Evolutionary conservation across 306 rosid species (phyloP).

Genomic region (Fagus crenata): DNA sequence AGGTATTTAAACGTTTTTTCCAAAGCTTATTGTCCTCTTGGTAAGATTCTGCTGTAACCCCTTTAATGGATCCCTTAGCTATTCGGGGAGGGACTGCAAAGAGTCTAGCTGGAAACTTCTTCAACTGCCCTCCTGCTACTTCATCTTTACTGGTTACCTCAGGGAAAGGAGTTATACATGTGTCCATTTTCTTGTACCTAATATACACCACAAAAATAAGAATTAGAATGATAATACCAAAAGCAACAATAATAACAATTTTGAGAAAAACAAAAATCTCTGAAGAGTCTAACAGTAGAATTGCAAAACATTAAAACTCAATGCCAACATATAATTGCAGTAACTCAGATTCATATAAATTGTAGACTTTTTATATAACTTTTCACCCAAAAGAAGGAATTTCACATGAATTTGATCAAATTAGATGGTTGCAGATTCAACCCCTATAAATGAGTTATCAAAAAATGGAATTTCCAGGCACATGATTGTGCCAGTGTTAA

Average conservation of each 20-base stretch:
- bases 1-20: constrained; percentile 66
- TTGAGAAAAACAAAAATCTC: neutral
- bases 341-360: neutral
- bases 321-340: neutral
- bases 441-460: neutral
- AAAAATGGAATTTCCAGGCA: neutral
- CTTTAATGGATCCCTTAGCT: constrained; percentile 62
- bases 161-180: constrained; percentile 72
- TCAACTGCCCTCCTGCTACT: constrained; percentile 78
- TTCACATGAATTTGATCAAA: neutral
- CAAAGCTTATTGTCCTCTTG: constrained; percentile 82
- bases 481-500: neutral
- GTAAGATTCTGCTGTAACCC: constrained; percentile 69
- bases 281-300: neutral
- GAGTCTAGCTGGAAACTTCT: constrained; percentile 88
- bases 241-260: constrained; percentile 1
- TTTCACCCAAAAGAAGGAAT: neutral
- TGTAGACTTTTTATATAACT: neutral
- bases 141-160: constrained; percentile 58
- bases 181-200: constrained; percentile 88
- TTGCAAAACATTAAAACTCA: neutral
- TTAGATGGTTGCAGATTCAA: neutral
- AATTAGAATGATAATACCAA: constrained; percentile 3
- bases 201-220: constrained; percentile 19
- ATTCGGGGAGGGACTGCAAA: constrained; percentile 80